Evolutionary conservation across 495 filamentous ascomycete genomes (phyloP), one percentile per base, ranked within the genome.

Genomic region (Daldinia decipiens): DNA sequence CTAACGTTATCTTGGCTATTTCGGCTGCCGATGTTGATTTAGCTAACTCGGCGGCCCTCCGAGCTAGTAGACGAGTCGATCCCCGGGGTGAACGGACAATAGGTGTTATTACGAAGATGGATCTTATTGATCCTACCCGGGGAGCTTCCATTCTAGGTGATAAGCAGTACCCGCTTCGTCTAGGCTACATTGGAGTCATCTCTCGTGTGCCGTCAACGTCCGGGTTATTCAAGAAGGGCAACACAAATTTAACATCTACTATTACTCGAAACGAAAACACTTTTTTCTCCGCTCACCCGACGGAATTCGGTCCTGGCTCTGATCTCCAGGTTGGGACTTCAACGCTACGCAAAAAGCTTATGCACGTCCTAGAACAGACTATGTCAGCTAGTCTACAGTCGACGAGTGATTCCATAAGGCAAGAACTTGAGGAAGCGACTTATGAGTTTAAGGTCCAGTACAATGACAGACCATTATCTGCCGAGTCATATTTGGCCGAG

Each of bases 391-490:
- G 92, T 72, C 85, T 99, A 52, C 89, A 93, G 63, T 86, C 89
- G 60, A 98, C 96, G 11, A 90, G 90, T 65, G 94, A 97, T 74
- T 92, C 93, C 19, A 97, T 99, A 68, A 91, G 89, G 65, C 93
- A 97, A 73, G 95, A 99, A 78, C 87, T 99, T 0, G 94, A 98
- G 76, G 96, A 99, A 79, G 93, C 95, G 5, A 94, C 93, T 0
- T 99, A 99, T 74, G 95, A 99, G 74, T 98, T 97, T 86, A 99
- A 98, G 77, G 96, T 99, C 19, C 96, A 99, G 78, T 99, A 99
- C 81, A 99, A 98, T 75, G 96, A 99, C 76, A 88, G 95, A 26
- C 92, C 94, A 19, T 82, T 99, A 51, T 95, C 93, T 67, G 96
- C 95, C 0, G 96, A 98, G 78, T 95, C 95, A 12, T 98, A 99